phyloP scores from a whole-genome alignment of 345 rosid genomes.

The Carallia brachiata region DNA sequence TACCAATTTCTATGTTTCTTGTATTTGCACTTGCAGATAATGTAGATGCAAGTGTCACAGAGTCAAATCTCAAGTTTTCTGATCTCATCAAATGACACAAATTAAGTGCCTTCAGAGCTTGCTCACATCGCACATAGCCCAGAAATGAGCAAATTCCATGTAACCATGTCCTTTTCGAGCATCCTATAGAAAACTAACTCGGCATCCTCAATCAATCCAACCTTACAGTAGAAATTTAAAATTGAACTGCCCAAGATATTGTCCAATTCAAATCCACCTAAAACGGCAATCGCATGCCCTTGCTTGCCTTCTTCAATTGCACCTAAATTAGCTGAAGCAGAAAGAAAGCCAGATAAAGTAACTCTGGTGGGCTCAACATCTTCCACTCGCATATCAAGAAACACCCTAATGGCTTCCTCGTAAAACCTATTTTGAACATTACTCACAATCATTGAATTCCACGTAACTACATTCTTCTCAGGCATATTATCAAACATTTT shows the following conservation, averaged over 20 bases:
- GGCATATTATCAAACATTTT: conserved; percentile 54
- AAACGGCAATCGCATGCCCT: conserved; percentile 61
- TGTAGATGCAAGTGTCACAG: conserved; percentile 58
- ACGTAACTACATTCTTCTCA: conserved; percentile 52
- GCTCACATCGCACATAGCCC: conserved; percentile 49
- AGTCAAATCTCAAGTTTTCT: conserved; percentile 56
- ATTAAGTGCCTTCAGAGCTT: conserved; percentile 48
- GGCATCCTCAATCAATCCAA: conserved; percentile 64
- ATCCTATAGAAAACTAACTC: conserved; percentile 54
- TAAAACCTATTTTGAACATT: conserved; percentile 60
- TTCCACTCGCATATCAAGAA: conserved; percentile 53
- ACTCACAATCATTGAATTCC: conserved; percentile 65
- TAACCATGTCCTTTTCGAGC: conserved; percentile 56
- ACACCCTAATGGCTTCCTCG: conserved; percentile 46
- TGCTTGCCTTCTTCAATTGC: conserved; percentile 71
- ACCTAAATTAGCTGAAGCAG: conserved; percentile 62
- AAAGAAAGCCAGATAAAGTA: conserved; percentile 58
- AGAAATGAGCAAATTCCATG: conserved; percentile 81
- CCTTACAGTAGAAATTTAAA: conserved; percentile 68
- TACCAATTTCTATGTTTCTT: conserved; percentile 44
- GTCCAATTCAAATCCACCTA: conserved; percentile 56
- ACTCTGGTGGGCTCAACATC: conserved; percentile 56
- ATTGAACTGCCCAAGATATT: conserved; percentile 63
- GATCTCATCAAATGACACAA: conserved; percentile 53
- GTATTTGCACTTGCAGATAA: conserved; percentile 53